Evolutionary conservation across 2,329 filamentous ascomycete genomes (phyloP).

Genomic region (Fusarium sp.): DNA sequence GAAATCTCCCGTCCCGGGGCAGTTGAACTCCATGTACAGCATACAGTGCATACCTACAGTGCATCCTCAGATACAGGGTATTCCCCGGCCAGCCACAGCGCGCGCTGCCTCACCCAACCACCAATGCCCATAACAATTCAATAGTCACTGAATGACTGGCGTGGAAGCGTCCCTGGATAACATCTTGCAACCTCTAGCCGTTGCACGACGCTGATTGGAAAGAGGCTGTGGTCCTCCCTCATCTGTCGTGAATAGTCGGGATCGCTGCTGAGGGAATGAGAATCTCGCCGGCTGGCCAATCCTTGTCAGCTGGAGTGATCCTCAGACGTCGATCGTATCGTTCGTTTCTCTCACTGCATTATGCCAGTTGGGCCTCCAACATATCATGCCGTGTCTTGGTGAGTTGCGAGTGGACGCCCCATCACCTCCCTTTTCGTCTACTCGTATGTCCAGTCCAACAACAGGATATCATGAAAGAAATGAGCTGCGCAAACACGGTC

Average conservation of each 20-base stretch:
- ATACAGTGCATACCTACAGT: slow-evolving; percentile 35
- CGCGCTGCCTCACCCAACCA: slow-evolving; percentile 26
- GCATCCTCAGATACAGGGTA: slow-evolving; percentile 13
- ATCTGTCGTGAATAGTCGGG: slow-evolving; percentile 37
- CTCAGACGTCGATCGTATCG: slow-evolving; percentile 41
- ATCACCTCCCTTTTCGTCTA: slow-evolving; percentile 19
- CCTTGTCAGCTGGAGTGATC: slow-evolving; percentile 37
- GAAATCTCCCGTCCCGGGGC: slow-evolving; percentile 12
- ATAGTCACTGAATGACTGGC: slow-evolving; percentile 22
- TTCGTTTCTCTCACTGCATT: slow-evolving; percentile 24
- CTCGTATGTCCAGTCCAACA: slow-evolving; percentile 17
- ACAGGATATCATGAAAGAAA: slow-evolving; percentile 20
- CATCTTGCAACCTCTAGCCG: slow-evolving; percentile 9
- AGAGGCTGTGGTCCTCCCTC: slow-evolving; percentile 39
- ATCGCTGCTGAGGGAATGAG: slow-evolving; percentile 18
- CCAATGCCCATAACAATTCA: slow-evolving; percentile 4
- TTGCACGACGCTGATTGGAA: slow-evolving; percentile 34
- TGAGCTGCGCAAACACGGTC: slow-evolving; percentile 17
- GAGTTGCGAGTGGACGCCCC: slow-evolving; percentile 42
- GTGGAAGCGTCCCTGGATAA: slow-evolving; percentile 27
- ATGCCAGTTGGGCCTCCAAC: slow-evolving; percentile 31
- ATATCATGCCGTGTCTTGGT: slow-evolving; percentile 34
- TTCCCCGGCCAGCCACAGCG: slow-evolving; percentile 25
- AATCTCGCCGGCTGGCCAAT: slow-evolving; percentile 34
- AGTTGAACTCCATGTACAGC: slow-evolving; percentile 5